Conservation (phyloP, 495 filamentous ascomycete species). For the Staphylotrichum longicolle region DNA sequence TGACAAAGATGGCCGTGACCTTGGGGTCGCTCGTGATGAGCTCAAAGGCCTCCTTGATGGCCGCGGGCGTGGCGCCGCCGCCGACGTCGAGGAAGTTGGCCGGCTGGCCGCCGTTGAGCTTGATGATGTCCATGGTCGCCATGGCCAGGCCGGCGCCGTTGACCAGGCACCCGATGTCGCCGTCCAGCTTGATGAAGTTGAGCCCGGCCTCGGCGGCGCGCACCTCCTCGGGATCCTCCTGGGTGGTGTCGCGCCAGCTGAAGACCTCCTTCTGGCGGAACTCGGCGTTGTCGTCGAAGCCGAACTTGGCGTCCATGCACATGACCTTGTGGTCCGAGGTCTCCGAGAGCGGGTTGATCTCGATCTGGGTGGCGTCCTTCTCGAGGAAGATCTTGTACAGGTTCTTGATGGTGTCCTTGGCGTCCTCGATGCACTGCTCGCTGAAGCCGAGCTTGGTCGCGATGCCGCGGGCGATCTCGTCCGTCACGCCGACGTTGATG, state of each 20-base stretch:
- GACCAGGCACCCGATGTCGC: conserved; percentile 98
- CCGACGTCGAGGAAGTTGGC: conserved; percentile 99
- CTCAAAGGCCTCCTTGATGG: conserved; percentile 96
- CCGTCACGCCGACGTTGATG: conserved; percentile 92
- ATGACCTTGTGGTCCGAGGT: conserved; percentile 96
- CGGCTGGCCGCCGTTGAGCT: conserved; percentile 92
- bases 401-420: conserved; percentile 94
- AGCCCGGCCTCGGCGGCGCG: conserved; percentile 89
- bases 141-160: conserved; percentile 98
- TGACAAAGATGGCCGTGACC: conserved; percentile 98
- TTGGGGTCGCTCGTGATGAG: conserved; percentile 98
- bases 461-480: conserved; percentile 88
- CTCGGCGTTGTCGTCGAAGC: conserved; percentile 97
- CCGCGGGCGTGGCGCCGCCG: conserved; percentile 92
- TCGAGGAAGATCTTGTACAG: conserved; percentile 98
- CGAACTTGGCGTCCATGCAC: conserved; percentile 98
- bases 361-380: conserved; percentile 96
- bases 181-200: conserved; percentile 99
- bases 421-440: conserved; percentile 91
- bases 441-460: conserved; percentile 93
- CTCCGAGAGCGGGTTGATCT: conserved; percentile 98
- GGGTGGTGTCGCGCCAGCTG: conserved; percentile 84
- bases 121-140: conserved; percentile 99
- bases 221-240: conserved; percentile 97
- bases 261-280: conserved; percentile 98